Base-by-base conservation (phyloP, 306 rosid genomes). In the Calophaca sinica region DNA sequence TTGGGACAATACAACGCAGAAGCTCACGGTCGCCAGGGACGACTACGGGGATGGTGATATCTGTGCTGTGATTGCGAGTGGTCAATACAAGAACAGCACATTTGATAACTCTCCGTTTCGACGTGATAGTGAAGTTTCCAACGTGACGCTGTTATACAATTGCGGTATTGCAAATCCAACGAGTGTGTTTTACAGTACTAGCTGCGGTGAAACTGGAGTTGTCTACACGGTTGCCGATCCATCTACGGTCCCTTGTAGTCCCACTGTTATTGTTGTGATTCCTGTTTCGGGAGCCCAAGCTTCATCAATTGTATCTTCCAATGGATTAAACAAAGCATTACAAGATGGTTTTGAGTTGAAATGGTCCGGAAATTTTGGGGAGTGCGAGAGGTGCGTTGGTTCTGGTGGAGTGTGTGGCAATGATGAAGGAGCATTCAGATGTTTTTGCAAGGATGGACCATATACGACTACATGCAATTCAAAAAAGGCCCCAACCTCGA, bases 391-490 rank as follows among this genome's bases (percentile, higher is more conserved):
- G 13, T 84, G 87, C 69, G 2, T 2, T 46, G 4, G 0, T 2
- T 53, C 80, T 62, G 68, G 62, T 46, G 85, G 83, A 2, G 44
- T 2, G n/a, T 80, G 85, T 9, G 78, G 80, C 1, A 20, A n/a
- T 14, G 8, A 67, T 45, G 54, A 46, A 3, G 11, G 12, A 3
- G 9, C 6, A 14, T 84, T 84, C 67, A 7, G 2, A 9, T 84
- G 85, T 62, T 84, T 64, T 53, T 84, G 85, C 67, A 29, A 2
- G 7, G 75, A 84, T 62, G 85, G 68, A 51, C 9, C 78, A 63
- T 11, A 9, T 10, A 0, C 2, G n/a, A 12, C 14, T 77, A 28
- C 83, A 4, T 77, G 85, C 3, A 41, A 0, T 5, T 53, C 57
- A 67, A 13, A 4, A 2, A 15, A 0, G 2, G 5, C 29, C 8